Evolutionary conservation across 2,329 filamentous ascomycete genomes (phyloP), one percentile per base, ranked within the genome.

Genomic region (Zalaria obscura): DNA sequence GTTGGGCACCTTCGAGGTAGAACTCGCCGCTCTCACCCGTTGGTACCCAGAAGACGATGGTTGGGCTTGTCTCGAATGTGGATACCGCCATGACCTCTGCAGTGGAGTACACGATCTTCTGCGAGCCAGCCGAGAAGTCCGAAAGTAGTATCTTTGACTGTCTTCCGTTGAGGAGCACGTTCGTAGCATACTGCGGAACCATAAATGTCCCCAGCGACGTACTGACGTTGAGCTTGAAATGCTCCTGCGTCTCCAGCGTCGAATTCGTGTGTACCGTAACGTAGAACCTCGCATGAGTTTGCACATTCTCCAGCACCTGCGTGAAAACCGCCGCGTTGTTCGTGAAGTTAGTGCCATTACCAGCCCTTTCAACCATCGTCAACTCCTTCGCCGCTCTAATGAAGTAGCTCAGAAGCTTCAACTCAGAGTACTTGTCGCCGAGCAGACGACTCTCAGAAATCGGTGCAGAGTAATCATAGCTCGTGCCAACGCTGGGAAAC

Each of bases 131-230:
- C 1, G 48, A 54, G 41, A 77, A 80, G 49, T 80, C 75, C 0
- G 74, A 75, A 0, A 75, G 70, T 3, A 79, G 54, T 8, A 80
- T 72, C 60, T 79, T 79, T 6, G 75, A 72, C 40, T 78, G 71
- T 35, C 77, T 72, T 1, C 76, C 76, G 41, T 76, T 69, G 37
- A 80, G 64, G 4, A 68, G 62, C 36, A 78, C 68, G 40, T 69
- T 67, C 1, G 75, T 73, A 9, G 33, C 44, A 40, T 38, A 27
- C 25, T 43, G 40, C 35, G 43, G 42, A 10, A 80, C 64, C 0
- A 67, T 71, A 5, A 78, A 48, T 3, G 63, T 54, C 1, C 76
- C 76, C 10, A 61, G 59, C 0, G 75, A 78, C 0, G 75, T 79
- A 34, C 67, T 68, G 5, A 78, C 64, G 3, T 66, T 59, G 4